Conservation (phyloP, 768 basidiomycete species). For the Psilocybe cubensis region DNA sequence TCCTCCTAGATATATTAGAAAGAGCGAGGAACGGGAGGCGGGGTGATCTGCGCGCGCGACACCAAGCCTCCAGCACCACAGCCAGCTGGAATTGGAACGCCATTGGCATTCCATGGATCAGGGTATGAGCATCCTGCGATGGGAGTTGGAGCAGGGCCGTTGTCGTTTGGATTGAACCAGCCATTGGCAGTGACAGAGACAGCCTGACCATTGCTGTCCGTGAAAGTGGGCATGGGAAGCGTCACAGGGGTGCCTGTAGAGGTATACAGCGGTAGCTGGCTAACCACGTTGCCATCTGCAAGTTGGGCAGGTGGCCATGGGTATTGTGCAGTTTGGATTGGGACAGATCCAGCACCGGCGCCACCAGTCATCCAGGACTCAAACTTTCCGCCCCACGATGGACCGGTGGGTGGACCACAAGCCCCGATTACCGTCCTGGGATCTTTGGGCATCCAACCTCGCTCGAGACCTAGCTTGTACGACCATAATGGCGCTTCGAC, state of each 20-base stretch:
- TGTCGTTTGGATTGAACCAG: conserved; percentile 61
- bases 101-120: conserved; percentile 44
- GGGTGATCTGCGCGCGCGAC: conserved; percentile 18
- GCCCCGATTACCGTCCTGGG: conserved; percentile 54
- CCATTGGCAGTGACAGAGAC: conserved; percentile 47
- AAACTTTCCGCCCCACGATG: conserved; percentile 47
- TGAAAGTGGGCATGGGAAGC: conserved; percentile 49
- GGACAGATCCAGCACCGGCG: conserved; percentile 47
- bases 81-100: conserved; percentile 34
- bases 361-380: conserved; percentile 75
- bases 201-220: conserved; percentile 39
- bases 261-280: conserved; percentile 66
- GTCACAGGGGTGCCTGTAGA: conserved; percentile 64
- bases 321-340: conserved; percentile 40
- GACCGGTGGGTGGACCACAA: conserved; percentile 54
- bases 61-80: conserved; percentile 20
- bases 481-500: conserved; percentile 53
- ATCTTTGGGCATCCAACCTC: conserved; percentile 57
- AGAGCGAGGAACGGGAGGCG: conserved; percentile 9
- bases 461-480: conserved; percentile 45
- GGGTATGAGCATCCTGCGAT: conserved; percentile 63
- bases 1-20: neutral
- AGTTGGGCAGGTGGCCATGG: conserved; percentile 72
- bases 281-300: conserved; percentile 33
- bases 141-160: conserved; percentile 44